Evolutionary conservation across 305 asterid genomes (phyloP).

Genomic region (Vinca major): DNA sequence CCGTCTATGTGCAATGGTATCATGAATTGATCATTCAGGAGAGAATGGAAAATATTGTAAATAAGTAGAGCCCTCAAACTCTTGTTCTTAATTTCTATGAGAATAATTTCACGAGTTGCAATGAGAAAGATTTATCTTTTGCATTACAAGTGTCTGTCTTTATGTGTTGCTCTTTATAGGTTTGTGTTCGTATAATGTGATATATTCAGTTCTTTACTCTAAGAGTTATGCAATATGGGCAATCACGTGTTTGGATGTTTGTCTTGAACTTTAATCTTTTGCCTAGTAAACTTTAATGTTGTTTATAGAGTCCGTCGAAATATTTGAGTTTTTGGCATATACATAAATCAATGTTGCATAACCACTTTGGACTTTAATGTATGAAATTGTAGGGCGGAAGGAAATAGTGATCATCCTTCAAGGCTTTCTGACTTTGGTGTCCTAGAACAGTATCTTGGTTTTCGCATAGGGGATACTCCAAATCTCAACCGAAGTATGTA

Average conservation of each 20-base stretch:
- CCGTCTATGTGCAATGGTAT: too few species aligned
- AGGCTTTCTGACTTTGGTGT: constrained; percentile 59
- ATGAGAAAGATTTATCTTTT: neutral
- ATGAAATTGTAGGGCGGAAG: constrained; percentile 66
- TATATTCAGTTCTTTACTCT: too few species aligned
- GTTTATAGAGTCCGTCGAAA: too few species aligned
- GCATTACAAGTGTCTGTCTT: neutral
- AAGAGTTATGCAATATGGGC: too few species aligned
- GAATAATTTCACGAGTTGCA: neutral
- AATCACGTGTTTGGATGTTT: too few species aligned
- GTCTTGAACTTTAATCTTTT: neutral
- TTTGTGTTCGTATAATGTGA: neutral
- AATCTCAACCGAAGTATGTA: too few species aligned
- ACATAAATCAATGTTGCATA: neutral
- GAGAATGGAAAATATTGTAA: too few species aligned
- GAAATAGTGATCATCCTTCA: constrained; percentile 41
- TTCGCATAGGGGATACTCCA: too few species aligned
- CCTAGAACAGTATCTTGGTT: constrained; percentile 78
- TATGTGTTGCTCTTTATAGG: neutral
- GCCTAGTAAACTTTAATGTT: too few species aligned
- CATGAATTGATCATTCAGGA: too few species aligned
- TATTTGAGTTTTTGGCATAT: too few species aligned
- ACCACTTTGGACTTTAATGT: neutral
- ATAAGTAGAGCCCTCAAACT: neutral
- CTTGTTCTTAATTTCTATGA: neutral